These are phyloP conservation scores for Russula dissimulans DNA, from an alignment of 768 basidiomycete species.

Conservation along the genomic window DNA sequence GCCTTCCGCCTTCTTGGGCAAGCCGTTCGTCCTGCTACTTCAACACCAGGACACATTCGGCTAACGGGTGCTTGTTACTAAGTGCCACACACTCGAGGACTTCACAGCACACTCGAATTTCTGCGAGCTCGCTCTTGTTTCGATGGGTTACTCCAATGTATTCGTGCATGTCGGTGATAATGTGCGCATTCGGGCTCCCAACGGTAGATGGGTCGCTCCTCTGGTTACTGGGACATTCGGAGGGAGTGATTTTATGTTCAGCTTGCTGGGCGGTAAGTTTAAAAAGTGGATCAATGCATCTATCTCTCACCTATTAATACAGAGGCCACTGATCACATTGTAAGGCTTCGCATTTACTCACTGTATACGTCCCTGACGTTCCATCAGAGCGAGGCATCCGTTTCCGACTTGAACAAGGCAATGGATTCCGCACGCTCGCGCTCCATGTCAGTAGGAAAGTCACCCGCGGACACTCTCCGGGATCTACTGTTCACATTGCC, in stretches of 20 bases:
- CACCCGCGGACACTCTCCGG: conserved; percentile 43
- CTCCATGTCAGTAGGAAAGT: conserved; percentile 26
- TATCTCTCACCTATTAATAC: not conserved
- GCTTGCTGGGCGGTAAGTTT: conserved; percentile 58
- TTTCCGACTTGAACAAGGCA: conserved; percentile 76
- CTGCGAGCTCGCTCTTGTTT: conserved; percentile 72
- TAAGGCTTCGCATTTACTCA: conserved; percentile 24
- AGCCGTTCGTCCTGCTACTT: conserved; percentile 29
- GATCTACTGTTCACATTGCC: conserved; percentile 55
- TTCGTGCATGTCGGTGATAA: conserved; percentile 84
- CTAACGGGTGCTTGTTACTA: not conserved
- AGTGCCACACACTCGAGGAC: conserved; percentile 80
- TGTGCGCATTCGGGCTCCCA: conserved; percentile 63
- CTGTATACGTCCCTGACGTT: not conserved
- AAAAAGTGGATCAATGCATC: not conserved
- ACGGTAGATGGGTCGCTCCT: conserved; percentile 68
- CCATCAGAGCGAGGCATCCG: conserved; percentile 51
- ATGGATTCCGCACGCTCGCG: conserved; percentile 58
- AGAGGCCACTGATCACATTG: conserved; percentile 60
- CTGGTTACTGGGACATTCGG: conserved; percentile 82
- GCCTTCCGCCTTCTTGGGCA: conserved; percentile 74
- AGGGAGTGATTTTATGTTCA: conserved; percentile 69
- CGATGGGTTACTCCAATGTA: conserved; percentile 64
- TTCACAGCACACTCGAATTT: conserved; percentile 88
- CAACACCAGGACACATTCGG: not conserved